A percentile compares a stretch with the other conserved stretches of the same genome.
Evolutionary conservation across 495 filamentous ascomycete species (phyloP).

Genomic region (Aspergillus sclerotiicarbonarius): DNA sequence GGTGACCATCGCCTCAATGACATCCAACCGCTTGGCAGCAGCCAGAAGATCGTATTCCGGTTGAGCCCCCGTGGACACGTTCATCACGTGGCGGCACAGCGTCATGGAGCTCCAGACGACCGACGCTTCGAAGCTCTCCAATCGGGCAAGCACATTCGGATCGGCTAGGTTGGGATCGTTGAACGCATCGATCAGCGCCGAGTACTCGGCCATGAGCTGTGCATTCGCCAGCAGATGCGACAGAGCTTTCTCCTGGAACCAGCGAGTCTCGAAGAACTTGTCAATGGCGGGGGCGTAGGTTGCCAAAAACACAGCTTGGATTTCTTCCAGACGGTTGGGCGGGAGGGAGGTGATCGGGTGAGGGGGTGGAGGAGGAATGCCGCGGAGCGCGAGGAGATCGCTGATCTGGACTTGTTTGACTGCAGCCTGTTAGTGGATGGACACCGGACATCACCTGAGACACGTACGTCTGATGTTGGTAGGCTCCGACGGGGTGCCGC

Average conservation of each 20-base stretch:
- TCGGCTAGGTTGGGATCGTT: slow-evolving; percentile 41
- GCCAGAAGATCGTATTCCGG: slow-evolving; percentile 54
- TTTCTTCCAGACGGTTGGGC: slow-evolving; percentile 59
- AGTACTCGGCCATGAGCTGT: slow-evolving; percentile 60
- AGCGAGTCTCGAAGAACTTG: slow-evolving; percentile 79
- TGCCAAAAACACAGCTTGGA: slow-evolving; percentile 69
- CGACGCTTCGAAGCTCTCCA: slow-evolving; percentile 64
- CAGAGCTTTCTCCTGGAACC: slow-evolving; percentile 63
- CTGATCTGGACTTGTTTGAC: slow-evolving; percentile 71
- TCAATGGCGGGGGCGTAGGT: slow-evolving; percentile 77
- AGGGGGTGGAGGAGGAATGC: slow-evolving; percentile 57
- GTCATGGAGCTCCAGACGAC: slow-evolving; percentile 69
- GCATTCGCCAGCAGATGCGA: slow-evolving; percentile 54
- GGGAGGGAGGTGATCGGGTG: slow-evolving; percentile 55
- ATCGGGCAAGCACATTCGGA: slow-evolving; percentile 43
- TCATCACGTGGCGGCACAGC: slow-evolving; percentile 44
- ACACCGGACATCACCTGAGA: neutral
- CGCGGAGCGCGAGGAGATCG: slow-evolving; percentile 69
- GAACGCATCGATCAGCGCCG: slow-evolving; percentile 55
- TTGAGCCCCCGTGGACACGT: slow-evolving; percentile 35
- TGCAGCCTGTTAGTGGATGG: slow-evolving; percentile 26
- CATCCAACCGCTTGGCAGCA: slow-evolving; percentile 65
- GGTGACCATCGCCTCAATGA: slow-evolving; percentile 72
- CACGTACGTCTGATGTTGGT: slow-evolving; percentile 37
- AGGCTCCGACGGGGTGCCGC: slow-evolving; percentile 26